phyloP scores from a whole-genome alignment of 805 yeast genomes.

The Isabelozyma rhagii region DNA sequence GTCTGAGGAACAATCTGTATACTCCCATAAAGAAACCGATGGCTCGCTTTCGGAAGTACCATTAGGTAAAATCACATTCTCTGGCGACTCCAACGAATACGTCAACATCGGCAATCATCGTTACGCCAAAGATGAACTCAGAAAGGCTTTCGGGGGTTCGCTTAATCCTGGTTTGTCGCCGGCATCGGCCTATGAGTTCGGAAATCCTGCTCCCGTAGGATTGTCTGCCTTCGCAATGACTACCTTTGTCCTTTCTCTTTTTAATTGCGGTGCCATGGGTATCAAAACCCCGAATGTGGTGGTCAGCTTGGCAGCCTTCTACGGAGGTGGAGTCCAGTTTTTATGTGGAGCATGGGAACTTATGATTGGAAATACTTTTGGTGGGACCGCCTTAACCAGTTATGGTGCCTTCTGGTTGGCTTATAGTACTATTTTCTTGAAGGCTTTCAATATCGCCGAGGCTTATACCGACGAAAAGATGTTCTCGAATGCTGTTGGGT shows the following conservation, averaged over 20 bases:
- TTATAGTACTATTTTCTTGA: constrained; percentile 56
- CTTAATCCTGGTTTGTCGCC: constrained; percentile 31
- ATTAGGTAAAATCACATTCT: constrained; percentile 3
- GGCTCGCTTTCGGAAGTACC: neutral
- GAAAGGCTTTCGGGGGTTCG: constrained; percentile 36
- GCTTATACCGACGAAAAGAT: constrained; percentile 47
- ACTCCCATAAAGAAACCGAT: neutral
- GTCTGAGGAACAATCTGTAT: neutral
- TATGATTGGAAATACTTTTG: constrained; percentile 62
- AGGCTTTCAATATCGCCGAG: constrained; percentile 55
- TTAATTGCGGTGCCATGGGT: constrained; percentile 54
- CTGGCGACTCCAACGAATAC: constrained; percentile 32
- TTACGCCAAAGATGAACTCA: constrained; percentile 30
- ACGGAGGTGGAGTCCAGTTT: constrained; percentile 61
- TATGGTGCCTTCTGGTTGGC: constrained; percentile 73
- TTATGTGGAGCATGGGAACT: constrained; percentile 68
- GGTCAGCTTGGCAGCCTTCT: constrained; percentile 56
- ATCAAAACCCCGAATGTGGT: constrained; percentile 50
- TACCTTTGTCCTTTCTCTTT: constrained; percentile 57
- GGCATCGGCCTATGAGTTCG: constrained; percentile 52
- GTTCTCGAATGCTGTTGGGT: constrained; percentile 52
- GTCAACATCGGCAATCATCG: constrained; percentile 27
- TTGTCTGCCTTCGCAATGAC: constrained; percentile 60
- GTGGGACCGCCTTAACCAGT: constrained; percentile 59
- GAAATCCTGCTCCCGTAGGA: constrained; percentile 67